Evolutionary conservation across 1,284 basidiomycete species (phyloP), one percentile per base, ranked within the genome.

Genomic region (Naganishia albida): DNA sequence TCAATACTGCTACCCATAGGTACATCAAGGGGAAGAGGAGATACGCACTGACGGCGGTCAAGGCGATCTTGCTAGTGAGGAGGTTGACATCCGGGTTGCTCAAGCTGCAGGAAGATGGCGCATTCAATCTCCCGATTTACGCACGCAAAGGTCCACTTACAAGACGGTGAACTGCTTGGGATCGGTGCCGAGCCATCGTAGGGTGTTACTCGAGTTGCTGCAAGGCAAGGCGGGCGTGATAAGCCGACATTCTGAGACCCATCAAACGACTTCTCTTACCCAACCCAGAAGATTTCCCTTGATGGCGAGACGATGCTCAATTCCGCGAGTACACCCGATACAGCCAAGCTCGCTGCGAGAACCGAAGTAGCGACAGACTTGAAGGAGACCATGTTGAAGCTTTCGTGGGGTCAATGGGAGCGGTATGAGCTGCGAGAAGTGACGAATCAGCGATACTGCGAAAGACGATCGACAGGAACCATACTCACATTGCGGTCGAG

Each of bases 131-230:
- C n/a, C n/a, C n/a, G n/a, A n/a, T n/a, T n/a, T n/a, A n/a, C n/a
- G n/a, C n/a, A n/a, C n/a, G n/a, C n/a, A n/a, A n/a, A n/a, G 42
- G 18, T 6, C 23, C 0, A 54, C 67, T 51, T 54, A 68, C 67
- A 74, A 76, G 43, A 74, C 71, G 20, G 72, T 72, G 67, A 77
- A 77, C 52, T 72, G 62, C 38, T 44, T 54, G 28, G 71, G 68
- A 3, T 63, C 48, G 26, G 67, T 68, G 15, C 69, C 68, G 12
- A 67, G 64, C 76, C 76, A 79, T 18, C 68, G 69, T 48, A 78
- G 66, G 6, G 73, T 76, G 64, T 76, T 76, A 54, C 69, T 42
- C 30, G 67, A 69, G 52, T 76, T 62, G 23, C 76, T 75, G 25
- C 7, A 13, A 12, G 25, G 40, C 39, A 44, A 34, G 13, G 23